A percentile compares a stretch with the other conserved stretches of the same genome.
phyloP scores from a whole-genome alignment of 306 rosid species.

The Hylodesmum podocarpum region DNA sequence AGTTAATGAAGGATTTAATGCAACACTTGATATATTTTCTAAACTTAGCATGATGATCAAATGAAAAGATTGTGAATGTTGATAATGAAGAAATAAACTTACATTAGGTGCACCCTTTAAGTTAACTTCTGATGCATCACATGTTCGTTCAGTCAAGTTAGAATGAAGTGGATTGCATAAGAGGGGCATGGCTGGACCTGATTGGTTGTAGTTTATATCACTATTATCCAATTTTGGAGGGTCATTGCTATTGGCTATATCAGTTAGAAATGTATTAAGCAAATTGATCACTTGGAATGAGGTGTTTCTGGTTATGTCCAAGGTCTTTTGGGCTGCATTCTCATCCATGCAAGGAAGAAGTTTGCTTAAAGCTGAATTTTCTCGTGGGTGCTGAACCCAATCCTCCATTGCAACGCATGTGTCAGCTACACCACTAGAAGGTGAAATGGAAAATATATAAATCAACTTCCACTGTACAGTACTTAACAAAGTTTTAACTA shows the following conservation, averaged over 20 bases:
- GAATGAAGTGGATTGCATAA: slow-evolving; percentile 49
- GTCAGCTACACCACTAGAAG: slow-evolving; percentile 45
- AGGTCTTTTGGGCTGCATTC: slow-evolving; percentile 19
- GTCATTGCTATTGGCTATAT: slow-evolving; percentile 43
- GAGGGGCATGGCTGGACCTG: slow-evolving; percentile 48
- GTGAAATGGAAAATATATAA: not conserved
- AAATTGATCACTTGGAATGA: slow-evolving; percentile 41
- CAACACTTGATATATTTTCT: too few relatives aligned
- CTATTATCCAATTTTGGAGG: slow-evolving; percentile 25
- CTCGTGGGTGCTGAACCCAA: slow-evolving; percentile 50
- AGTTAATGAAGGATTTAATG: not conserved
- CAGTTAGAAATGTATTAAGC: slow-evolving; percentile 46
- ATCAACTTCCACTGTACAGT: not conserved
- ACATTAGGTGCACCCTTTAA: slow-evolving; percentile 41
- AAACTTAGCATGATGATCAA: too few relatives aligned
- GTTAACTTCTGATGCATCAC: slow-evolving; percentile 31
- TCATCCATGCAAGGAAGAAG: slow-evolving; percentile 44
- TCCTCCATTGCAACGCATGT: slow-evolving; percentile 59
- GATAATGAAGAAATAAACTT: not conserved
- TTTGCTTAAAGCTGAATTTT: slow-evolving; percentile 31
- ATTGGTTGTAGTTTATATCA: slow-evolving; percentile 55
- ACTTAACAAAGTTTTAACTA: too few relatives aligned
- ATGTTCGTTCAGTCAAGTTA: slow-evolving; percentile 37
- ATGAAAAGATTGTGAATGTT: not conserved
- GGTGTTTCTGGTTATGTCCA: slow-evolving; percentile 22